These are phyloP conservation scores for Goffeauzyma gilvescens DNA, from an alignment of 768 basidiomycete genomes.

Conservation along the genomic window DNA sequence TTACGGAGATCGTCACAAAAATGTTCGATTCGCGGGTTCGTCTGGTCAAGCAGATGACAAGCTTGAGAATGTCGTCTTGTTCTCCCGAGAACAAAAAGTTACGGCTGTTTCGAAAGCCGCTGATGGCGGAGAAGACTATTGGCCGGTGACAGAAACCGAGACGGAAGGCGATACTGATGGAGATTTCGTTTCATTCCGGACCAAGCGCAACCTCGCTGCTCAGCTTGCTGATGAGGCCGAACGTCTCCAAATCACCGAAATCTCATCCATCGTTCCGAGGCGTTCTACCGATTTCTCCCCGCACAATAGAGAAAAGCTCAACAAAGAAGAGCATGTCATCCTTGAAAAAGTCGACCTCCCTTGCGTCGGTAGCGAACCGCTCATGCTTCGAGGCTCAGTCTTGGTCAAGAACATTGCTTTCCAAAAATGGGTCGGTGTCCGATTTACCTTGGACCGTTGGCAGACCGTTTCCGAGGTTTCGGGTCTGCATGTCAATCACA, in stretches of 20 bases:
- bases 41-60: conserved; percentile 41
- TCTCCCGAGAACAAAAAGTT: conserved; percentile 83
- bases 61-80: conserved; percentile 82
- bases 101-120: conserved; percentile 52
- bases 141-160: conserved; percentile 44
- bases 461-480: conserved; percentile 38
- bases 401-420: conserved; percentile 71
- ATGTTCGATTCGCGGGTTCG: conserved; percentile 53
- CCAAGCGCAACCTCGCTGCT: conserved; percentile 22
- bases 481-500: conserved; percentile 24
- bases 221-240: conserved; percentile 21
- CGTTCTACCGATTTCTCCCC: conserved; percentile 25
- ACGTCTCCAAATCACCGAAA: conserved; percentile 16
- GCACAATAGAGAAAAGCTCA: conserved; percentile 5
- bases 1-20: conserved; percentile 41
- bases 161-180: conserved; percentile 24
- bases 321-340: conserved; percentile 29
- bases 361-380: conserved; percentile 21
- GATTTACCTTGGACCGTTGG: conserved; percentile 89
- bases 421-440: conserved; percentile 65
- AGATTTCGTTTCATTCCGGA: conserved; percentile 29
- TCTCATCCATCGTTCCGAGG: conserved; percentile 23
- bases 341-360: conserved; percentile 34
- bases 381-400: conserved; percentile 47
- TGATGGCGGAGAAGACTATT: conserved; percentile 38